These are phyloP conservation scores for Syzygium oleosum DNA, from an alignment of 345 rosid genomes.

Conservation along the genomic window DNA sequence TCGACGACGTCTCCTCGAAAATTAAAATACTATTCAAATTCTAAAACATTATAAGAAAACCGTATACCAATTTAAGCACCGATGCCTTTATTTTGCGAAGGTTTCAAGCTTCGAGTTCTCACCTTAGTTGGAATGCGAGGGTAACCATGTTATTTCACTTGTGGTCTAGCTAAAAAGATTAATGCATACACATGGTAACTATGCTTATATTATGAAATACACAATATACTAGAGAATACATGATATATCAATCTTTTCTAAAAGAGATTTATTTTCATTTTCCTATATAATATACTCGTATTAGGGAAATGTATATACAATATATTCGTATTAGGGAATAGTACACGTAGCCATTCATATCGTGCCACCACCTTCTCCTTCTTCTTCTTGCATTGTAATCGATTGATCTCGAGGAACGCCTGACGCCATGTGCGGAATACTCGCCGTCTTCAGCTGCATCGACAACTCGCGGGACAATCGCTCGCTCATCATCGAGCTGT, in stretches of 20 bases:
- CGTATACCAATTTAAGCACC: too few species aligned
- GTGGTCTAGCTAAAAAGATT: background rate
- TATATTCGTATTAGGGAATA: background rate
- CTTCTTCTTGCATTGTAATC: background rate
- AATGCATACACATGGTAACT: accelerated
- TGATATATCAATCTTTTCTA: background rate
- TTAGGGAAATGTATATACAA: background rate
- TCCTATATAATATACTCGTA: background rate
- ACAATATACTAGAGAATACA: background rate
- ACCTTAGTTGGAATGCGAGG: background rate
- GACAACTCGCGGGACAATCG: background rate
- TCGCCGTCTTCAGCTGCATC: background rate
- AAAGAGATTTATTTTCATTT: background rate
- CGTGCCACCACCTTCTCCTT: too few species aligned
- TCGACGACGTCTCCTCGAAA: too few species aligned
- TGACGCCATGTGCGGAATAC: background rate
- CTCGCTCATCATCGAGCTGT: background rate
- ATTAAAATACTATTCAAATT: background rate
- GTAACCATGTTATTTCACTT: background rate
- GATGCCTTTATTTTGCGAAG: background rate
- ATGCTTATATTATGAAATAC: background rate
- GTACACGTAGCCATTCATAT: background rate
- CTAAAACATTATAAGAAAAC: background rate
- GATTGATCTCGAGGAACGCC: accelerated
- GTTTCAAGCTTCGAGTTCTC: background rate